Conservation (phyloP, 805 yeast species). For the Wickerhamomyces alni region DNA sequence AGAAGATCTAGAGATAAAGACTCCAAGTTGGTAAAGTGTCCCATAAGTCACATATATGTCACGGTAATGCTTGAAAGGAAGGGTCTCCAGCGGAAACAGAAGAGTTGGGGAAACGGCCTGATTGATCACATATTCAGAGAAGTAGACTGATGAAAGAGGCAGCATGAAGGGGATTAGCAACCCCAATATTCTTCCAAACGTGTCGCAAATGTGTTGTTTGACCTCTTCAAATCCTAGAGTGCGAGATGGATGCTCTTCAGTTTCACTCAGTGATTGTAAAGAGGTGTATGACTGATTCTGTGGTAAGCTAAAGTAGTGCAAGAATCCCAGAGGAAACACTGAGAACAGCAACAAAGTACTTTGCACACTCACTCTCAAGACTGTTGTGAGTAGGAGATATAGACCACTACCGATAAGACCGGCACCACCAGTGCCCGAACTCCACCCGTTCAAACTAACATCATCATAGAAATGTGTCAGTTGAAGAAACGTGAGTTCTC, state of each 20-base stretch:
- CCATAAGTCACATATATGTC: slow-evolving; percentile 92
- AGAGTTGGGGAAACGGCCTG: slow-evolving; percentile 91
- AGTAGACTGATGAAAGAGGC: slow-evolving; percentile 78
- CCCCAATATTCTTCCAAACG: slow-evolving; percentile 31
- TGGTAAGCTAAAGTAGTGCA: slow-evolving; percentile 29
- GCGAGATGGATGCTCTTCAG: background rate
- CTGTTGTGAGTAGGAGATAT: slow-evolving; percentile 67
- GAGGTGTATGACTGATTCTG: slow-evolving; percentile 5
- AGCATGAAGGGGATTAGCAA: slow-evolving; percentile 66
- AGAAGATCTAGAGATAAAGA: slow-evolving; percentile 85
- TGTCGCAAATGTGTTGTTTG: slow-evolving; percentile 9
- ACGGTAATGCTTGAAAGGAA: slow-evolving; percentile 67
- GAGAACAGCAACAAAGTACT: slow-evolving; percentile 53
- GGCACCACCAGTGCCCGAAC: slow-evolving; percentile 95
- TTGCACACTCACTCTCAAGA: slow-evolving; percentile 50
- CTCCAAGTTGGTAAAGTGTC: slow-evolving; percentile 86
- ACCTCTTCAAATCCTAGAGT: background rate
- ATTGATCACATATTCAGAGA: slow-evolving; percentile 82
- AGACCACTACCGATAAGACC: slow-evolving; percentile 79
- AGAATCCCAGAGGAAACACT: slow-evolving; percentile 46
- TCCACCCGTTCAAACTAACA: slow-evolving; percentile 74
- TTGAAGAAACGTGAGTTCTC: slow-evolving; percentile 85
- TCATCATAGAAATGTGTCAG: slow-evolving; percentile 70
- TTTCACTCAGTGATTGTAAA: too few relatives aligned
- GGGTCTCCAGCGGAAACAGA: slow-evolving; percentile 62